A percentile compares a stretch with the other conserved stretches of the same genome.
Conservation (phyloP, 495 filamentous ascomycete genomes). For the Tuber umbilicatum region DNA sequence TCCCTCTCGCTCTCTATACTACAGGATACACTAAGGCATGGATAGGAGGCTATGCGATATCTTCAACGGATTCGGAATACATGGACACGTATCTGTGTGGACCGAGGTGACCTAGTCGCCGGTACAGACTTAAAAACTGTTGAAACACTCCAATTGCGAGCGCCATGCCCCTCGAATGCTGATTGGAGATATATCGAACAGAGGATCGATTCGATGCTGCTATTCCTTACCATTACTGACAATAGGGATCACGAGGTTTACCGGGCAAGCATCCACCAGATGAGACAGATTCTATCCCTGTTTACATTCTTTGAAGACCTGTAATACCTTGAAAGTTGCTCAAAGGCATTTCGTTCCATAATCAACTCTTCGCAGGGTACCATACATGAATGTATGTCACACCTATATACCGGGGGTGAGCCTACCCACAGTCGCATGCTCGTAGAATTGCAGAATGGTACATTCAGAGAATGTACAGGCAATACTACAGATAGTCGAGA, state of each 20-base stretch:
- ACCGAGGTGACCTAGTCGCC: neutral
- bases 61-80: slow-evolving; percentile 14
- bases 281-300: slow-evolving; percentile 9
- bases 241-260: neutral
- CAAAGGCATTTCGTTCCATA: neutral
- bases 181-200: neutral
- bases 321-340: slow-evolving; percentile 3
- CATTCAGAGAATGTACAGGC: neutral
- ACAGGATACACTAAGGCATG: neutral
- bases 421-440: neutral
- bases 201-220: neutral
- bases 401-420: neutral
- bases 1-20: neutral
- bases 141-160: slow-evolving; percentile 5
- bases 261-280: neutral
- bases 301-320: slow-evolving; percentile 15
- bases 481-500: neutral
- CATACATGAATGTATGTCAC: neutral
- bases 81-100: slow-evolving; percentile 12
- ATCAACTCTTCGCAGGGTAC: neutral
- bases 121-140: neutral
- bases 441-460: neutral
- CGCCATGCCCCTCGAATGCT: neutral
- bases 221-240: neutral
- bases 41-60: slow-evolving; percentile 22